Evolutionary conservation across 1,139 yeast species (phyloP), one percentile per base, ranked within the genome.

Genomic region (Candida mesenterica): DNA sequence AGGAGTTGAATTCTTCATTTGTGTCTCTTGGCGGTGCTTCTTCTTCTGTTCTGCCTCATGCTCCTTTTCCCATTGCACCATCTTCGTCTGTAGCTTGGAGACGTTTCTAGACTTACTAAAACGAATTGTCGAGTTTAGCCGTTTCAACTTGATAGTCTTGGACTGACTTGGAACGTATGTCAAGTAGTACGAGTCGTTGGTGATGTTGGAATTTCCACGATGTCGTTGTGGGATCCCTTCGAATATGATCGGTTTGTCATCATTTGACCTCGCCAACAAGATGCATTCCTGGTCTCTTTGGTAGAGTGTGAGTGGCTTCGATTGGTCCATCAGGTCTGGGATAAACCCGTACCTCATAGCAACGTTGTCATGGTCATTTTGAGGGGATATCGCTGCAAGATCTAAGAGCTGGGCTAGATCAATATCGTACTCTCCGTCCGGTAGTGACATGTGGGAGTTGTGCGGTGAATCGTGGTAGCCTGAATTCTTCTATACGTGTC

Each of bases 371-470:
- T 49, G 45, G 10, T 49, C 53, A 25, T 36, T 37, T 19, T 34
- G 35, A 29, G 44, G 42, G 30, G 41, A 40, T 9, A 32, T 37
- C 24, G 42, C 41, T 35, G 46, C 30, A 32, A 41, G 20, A 12
- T 45, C 50, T 29, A 51, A 38, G 13, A 66, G 49, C n/a, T 50
- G 57, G 25, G 61, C 51, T 25, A 68, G 46, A 41, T 69, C 75
- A 31, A 70, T 59, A 28, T 66, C 73, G 44, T 70, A 70, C 43
- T 70, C 76, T 12, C 76, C 76, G 49, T 70, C 74, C 8, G 68
- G 63, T 30, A 65, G 46, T 10, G 54, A 45, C 66, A 61, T 61
- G 43, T 7, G 22, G 6, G 6, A 19, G 22, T 19, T 19, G 22
- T 19, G 22, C 9, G 9, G 9, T 19, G 9, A 6, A 19, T 19